Conservation (phyloP, 192 early-diverging fungal species). For the Entophlyctis luteolus region DNA sequence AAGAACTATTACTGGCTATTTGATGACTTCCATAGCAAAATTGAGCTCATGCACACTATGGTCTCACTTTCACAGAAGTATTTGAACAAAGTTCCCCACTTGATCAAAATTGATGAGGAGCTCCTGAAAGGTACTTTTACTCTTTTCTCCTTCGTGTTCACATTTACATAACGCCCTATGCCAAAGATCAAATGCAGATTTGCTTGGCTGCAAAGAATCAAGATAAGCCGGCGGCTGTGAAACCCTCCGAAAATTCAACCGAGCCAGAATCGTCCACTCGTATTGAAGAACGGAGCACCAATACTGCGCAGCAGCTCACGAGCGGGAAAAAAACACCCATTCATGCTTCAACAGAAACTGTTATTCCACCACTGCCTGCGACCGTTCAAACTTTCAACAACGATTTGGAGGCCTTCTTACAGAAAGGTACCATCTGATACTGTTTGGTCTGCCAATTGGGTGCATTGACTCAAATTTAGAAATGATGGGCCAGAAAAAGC, state of each 20-base stretch:
- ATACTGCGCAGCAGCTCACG: neutral
- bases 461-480: neutral
- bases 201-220: neutral
- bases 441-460: neutral
- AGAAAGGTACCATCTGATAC: neutral
- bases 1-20: slow-evolving; percentile 38
- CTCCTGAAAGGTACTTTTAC: slow-evolving; percentile 12
- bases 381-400: slow-evolving; percentile 9
- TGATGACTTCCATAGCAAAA: slow-evolving; percentile 32
- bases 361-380: too few species aligned
- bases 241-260: neutral
- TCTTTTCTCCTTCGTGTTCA: neutral
- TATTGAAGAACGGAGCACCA: neutral
- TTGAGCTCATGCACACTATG: slow-evolving; percentile 42
- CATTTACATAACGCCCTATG: neutral
- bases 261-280: neutral
- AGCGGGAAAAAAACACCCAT: neutral
- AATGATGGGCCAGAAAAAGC: neutral
- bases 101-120: slow-evolving; percentile 47
- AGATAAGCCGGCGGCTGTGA: slow-evolving; percentile 8
- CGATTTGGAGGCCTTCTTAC: neutral
- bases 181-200: slow-evolving; percentile 15
- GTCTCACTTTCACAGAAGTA: slow-evolving; percentile 36
- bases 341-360: neutral
- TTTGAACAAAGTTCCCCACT: slow-evolving; percentile 33